Evolutionary conservation across 177 flowering plant species (phyloP).

Genomic region (Vitis hybrid): DNA sequence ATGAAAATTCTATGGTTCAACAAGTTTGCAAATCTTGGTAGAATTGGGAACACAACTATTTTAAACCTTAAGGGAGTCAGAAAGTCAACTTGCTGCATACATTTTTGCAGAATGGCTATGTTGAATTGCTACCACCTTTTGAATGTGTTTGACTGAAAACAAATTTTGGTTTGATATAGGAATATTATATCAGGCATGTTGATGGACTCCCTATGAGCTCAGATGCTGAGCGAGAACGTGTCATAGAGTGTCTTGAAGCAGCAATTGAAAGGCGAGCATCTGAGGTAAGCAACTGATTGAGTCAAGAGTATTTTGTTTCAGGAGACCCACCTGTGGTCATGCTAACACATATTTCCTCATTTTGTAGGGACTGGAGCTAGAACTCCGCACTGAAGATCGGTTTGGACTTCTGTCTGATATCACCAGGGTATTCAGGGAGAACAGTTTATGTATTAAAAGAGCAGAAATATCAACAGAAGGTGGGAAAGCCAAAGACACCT

Average conservation of each 20-base stretch:
- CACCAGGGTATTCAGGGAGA: slow-evolving; percentile 80
- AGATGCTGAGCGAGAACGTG: slow-evolving; percentile 45
- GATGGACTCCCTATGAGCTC: slow-evolving; percentile 51
- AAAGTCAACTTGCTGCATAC: too few relatives aligned
- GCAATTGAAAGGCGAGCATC: slow-evolving; percentile 49
- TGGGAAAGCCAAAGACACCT: slow-evolving; percentile 67
- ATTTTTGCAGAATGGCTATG: too few relatives aligned
- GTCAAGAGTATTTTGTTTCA: background rate
- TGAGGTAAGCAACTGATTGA: slow-evolving; percentile 25
- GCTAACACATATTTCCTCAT: slow-evolving; percentile 1
- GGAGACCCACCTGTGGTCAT: background rate
- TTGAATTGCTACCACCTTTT: too few relatives aligned
- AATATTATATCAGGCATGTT: slow-evolving; percentile 44
- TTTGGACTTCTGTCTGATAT: slow-evolving; percentile 86
- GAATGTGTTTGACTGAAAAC: background rate
- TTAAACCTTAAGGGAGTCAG: too few relatives aligned
- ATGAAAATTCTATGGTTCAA: background rate
- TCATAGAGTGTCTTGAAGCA: slow-evolving; percentile 50
- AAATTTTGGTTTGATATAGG: slow-evolving; percentile 23
- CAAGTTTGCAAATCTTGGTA: background rate
- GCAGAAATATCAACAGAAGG: slow-evolving; percentile 76
- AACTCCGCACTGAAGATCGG: slow-evolving; percentile 66
- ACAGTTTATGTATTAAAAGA: slow-evolving; percentile 63
- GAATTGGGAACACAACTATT: background rate
- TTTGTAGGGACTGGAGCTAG: slow-evolving; percentile 73